These are phyloP conservation scores for Globisporangium camurandrum DNA, from an alignment of 352 stramenopile genomes.

Conservation along the genomic window DNA sequence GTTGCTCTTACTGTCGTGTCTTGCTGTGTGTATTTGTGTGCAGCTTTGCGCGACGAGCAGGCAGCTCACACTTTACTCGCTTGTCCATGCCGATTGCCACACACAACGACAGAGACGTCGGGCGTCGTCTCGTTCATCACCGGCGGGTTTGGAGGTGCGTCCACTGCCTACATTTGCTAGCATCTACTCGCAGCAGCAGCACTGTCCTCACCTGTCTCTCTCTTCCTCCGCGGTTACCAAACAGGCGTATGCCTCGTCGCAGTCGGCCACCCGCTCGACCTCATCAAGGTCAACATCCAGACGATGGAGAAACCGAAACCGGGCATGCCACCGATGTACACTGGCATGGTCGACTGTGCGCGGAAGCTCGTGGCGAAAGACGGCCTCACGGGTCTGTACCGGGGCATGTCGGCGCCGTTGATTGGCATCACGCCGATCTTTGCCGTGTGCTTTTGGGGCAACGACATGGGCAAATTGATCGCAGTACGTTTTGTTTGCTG, in stretches of 20 bases:
- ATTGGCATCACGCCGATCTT: slow-evolving; percentile 95
- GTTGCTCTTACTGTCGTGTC: background rate
- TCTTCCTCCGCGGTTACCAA: background rate
- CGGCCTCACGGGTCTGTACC: slow-evolving; percentile 88
- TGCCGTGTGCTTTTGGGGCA: slow-evolving; percentile 96
- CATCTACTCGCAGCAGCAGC: background rate
- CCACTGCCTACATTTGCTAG: background rate
- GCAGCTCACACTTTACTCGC: no score
- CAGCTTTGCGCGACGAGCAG: no score
- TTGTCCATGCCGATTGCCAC: no score
- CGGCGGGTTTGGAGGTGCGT: slow-evolving; percentile 87
- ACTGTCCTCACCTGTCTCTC: background rate
- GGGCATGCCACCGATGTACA: slow-evolving; percentile 63
- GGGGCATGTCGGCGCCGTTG: slow-evolving; percentile 93
- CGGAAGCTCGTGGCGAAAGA: slow-evolving; percentile 91
- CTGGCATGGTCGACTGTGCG: slow-evolving; percentile 86
- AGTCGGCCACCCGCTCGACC: slow-evolving; percentile 92
- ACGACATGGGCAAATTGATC: slow-evolving; percentile 94
- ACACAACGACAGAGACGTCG: slow-evolving; percentile 43
- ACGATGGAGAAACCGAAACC: slow-evolving; percentile 74
- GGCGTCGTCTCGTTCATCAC: slow-evolving; percentile 92
- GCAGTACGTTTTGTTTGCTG: slow-evolving; percentile 37
- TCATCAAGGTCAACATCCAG: slow-evolving; percentile 95
- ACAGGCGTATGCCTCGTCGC: slow-evolving; percentile 87
- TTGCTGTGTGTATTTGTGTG: no score